Percentiles rank a stretch among this genome's conserved stretches.
phyloP scores from a whole-genome alignment of 1,284 basidiomycete genomes.

The Sanghuangporus baumii region DNA sequence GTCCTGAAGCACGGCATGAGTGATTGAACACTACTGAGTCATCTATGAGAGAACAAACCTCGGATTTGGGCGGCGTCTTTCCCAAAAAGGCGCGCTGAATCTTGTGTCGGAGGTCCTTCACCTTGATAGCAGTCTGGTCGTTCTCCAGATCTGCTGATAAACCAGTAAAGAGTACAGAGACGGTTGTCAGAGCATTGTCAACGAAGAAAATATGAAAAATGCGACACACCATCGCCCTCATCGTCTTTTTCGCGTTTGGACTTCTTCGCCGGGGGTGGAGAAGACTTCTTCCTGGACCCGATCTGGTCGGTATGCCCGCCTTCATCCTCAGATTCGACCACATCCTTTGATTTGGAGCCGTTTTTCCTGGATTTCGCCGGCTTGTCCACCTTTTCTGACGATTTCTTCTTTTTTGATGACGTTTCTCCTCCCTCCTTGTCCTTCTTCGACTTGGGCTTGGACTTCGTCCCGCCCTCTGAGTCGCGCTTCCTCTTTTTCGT shows the following conservation, averaged over 20 bases:
- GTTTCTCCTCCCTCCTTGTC: slow-evolving; percentile 51
- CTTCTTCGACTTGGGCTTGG: slow-evolving; percentile 58
- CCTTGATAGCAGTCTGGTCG: slow-evolving; percentile 72
- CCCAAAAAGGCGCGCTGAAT: slow-evolving; percentile 86
- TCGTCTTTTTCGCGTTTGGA: slow-evolving; percentile 57
- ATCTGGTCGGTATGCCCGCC: slow-evolving; percentile 40
- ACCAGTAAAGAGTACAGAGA: background rate
- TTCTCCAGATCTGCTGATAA: slow-evolving; percentile 38
- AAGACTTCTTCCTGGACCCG: slow-evolving; percentile 49
- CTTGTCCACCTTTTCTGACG: slow-evolving; percentile 33
- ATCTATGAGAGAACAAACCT: slow-evolving; percentile 28
- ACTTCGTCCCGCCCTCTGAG: slow-evolving; percentile 36
- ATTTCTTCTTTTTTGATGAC: slow-evolving; percentile 32
- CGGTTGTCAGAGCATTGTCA: slow-evolving; percentile 2
- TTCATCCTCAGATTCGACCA: slow-evolving; percentile 73
- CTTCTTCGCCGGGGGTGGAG: slow-evolving; percentile 63
- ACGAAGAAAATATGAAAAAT: slow-evolving; percentile 16
- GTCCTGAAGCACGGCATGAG: slow-evolving; percentile 42
- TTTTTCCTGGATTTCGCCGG: slow-evolving; percentile 50
- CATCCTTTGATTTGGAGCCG: slow-evolving; percentile 54
- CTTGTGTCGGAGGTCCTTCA: slow-evolving; percentile 86
- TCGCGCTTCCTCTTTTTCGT: slow-evolving; percentile 48
- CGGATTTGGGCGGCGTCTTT: slow-evolving; percentile 47
- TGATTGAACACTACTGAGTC: slow-evolving; percentile 7
- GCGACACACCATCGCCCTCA: slow-evolving; percentile 40